These are phyloP conservation scores for Metschnikowia continentalis DNA, from an alignment of 805 yeast genomes.

Conservation along the genomic window DNA sequence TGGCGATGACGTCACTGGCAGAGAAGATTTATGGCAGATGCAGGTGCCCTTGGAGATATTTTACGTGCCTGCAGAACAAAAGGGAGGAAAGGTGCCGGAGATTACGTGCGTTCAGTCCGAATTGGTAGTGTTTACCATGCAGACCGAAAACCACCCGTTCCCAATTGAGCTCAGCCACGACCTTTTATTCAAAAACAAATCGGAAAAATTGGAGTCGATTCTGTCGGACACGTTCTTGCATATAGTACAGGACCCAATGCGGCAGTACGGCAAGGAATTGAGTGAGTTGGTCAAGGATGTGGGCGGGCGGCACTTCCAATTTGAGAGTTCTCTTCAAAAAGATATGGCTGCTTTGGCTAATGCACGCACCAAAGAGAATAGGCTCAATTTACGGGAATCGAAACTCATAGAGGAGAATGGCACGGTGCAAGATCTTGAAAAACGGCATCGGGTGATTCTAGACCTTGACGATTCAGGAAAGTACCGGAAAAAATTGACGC, in stretches of 20 bases:
- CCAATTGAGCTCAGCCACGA: conserved; percentile 35
- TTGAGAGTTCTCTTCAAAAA: conserved; percentile 26
- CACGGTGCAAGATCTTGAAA: conserved; percentile 9
- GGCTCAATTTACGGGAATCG: conserved; percentile 21
- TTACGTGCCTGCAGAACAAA: conserved; percentile 5
- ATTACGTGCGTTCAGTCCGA: conserved; percentile 28
- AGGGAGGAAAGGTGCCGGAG: conserved; percentile 18
- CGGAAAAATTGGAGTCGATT: conserved; percentile 3
- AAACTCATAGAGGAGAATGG: conserved; percentile 21
- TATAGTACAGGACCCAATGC: conserved; percentile 30
- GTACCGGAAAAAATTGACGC: conserved; percentile 20
- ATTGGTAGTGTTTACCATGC: conserved; percentile 27
- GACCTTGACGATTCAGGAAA: conserved; percentile 11
- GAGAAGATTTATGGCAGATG: conserved; percentile 16
- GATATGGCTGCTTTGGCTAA: conserved; percentile 33
- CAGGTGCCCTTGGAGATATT: conserved; percentile 29
- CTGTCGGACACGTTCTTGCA: conserved; percentile 29
- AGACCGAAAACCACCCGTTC: conserved; percentile 29
- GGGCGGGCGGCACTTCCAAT: conserved; percentile 22
- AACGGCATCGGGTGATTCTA: conserved; percentile 2
- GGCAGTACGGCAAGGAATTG: conserved; percentile 27
- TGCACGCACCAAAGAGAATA: conserved; percentile 25
- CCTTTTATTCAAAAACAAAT: conserved; percentile 29
- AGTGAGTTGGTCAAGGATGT: conserved; percentile 21
- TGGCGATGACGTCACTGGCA: conserved; percentile 5